Conservation (phyloP, 1,284 basidiomycete species). For the Athelia sp. region DNA sequence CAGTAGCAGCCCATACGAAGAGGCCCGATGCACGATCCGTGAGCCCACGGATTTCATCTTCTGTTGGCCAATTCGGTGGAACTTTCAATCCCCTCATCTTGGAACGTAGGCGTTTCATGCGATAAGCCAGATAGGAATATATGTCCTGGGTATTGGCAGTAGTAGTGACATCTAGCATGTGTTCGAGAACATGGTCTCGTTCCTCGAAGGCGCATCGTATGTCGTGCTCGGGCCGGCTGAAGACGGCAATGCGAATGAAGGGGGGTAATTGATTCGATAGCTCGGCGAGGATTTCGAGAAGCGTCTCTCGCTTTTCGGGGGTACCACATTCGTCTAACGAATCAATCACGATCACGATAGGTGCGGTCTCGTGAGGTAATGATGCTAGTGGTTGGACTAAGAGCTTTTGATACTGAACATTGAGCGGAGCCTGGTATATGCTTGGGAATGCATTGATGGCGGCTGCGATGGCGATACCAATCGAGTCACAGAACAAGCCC, state of each 20-base stretch:
- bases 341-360: conserved; percentile 7
- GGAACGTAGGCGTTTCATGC: conserved; percentile 11
- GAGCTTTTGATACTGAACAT: conserved; percentile 2
- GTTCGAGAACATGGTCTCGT: conserved; percentile 7
- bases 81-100: neutral
- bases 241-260: conserved; percentile 11
- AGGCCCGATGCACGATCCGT: conserved; percentile 22
- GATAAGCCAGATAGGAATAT: conserved; percentile 21
- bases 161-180: conserved; percentile 6
- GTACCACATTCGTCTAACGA: conserved; percentile 15
- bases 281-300: conserved; percentile 5
- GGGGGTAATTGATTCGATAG: conserved; percentile 6
- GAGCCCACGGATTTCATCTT: conserved; percentile 4
- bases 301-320: conserved; percentile 3
- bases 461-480: neutral
- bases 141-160: conserved; percentile 16
- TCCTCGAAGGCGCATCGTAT: conserved; percentile 4
- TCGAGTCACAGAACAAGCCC: conserved; percentile 7
- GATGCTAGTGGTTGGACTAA: conserved; percentile 1
- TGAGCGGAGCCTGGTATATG: neutral
- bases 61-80: neutral
- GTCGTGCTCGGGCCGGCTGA: conserved; percentile 10
- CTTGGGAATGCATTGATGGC: conserved; percentile 2
- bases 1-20: conserved; percentile 31
- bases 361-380: neutral